Evolutionary conservation across 768 basidiomycete species (phyloP).

Genomic region (Ephemerocybe angulata): DNA sequence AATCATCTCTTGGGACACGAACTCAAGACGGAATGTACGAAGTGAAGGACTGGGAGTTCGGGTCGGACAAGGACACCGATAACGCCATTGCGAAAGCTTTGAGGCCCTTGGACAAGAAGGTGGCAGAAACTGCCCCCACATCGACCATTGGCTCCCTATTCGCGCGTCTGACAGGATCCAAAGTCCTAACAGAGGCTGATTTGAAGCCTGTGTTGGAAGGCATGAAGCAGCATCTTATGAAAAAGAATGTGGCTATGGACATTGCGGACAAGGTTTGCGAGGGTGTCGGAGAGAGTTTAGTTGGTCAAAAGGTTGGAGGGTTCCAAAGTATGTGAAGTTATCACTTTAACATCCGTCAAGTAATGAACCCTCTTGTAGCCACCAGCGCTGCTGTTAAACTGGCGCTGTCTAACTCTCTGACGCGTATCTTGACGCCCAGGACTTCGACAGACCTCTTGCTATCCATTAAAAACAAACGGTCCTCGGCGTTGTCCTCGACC

Average conservation of each 20-base stretch:
- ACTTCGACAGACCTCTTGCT: slow-evolving; percentile 95
- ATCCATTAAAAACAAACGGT: slow-evolving; percentile 86
- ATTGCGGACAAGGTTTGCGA: slow-evolving; percentile 95
- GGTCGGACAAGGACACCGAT: slow-evolving; percentile 38
- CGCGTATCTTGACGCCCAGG: slow-evolving; percentile 92
- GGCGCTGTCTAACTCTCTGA: slow-evolving; percentile 83
- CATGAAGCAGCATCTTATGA: slow-evolving; percentile 98
- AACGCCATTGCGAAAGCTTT: slow-evolving; percentile 61
- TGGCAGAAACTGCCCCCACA: slow-evolving; percentile 30
- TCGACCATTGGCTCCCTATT: slow-evolving; percentile 75
- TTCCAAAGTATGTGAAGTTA: slow-evolving; percentile 66
- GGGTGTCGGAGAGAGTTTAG: slow-evolving; percentile 82
- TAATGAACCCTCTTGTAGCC: slow-evolving; percentile 41
- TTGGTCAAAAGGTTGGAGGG: slow-evolving; percentile 88
- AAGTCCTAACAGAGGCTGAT: slow-evolving; percentile 77
- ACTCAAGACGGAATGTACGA: slow-evolving; percentile 66
- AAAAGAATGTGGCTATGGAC: slow-evolving; percentile 96
- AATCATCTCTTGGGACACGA: slow-evolving; percentile 71
- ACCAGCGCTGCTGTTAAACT: slow-evolving; percentile 79
- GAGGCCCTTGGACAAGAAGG: slow-evolving; percentile 35
- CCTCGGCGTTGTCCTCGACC: slow-evolving; percentile 66
- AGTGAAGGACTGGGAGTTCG: slow-evolving; percentile 80
- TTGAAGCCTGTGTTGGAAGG: slow-evolving; percentile 83
- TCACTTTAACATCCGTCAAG: slow-evolving; percentile 2
- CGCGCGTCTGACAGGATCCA: slow-evolving; percentile 80